Evolutionary conservation across 2,329 filamentous ascomycete genomes (phyloP), one percentile per base, ranked within the genome.

Genomic region (Penicillium sp.): DNA sequence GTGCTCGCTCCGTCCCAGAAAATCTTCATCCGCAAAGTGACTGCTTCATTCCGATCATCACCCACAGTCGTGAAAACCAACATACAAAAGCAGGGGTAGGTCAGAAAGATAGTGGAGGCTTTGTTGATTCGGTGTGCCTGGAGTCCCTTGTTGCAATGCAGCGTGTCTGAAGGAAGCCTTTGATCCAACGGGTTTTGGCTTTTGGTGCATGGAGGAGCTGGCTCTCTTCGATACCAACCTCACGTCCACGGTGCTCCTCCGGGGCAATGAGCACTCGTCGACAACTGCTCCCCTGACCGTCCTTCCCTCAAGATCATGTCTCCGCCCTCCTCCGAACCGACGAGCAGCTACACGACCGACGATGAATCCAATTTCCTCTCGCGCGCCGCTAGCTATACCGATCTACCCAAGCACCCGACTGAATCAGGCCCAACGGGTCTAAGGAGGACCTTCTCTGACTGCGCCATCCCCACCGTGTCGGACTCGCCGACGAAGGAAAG

Each of bases 311-410:
- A 42, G 53, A 64, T 47, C 50, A 65, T 65, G 63, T 56, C 62
- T 53, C 49, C 51, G 44, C 50, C 52, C 37, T 47, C 50, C 17
- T 34, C 48, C 32, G 53, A 57, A 27, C 39, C 32, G 6, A 35
- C 44, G 22, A 42, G 44, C 32, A 48, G 37, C 28, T 51, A 57
- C 39, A 41, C 39, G 16, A 49, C 42, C 30, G 54, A 56, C 44
- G 59, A 57, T 29, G 51, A 51, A 32, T 5, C 18, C 5, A 42
- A 44, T 33, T 36, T 55, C 26, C 48, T 79, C 18, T 69, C 71
- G 17, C 70, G 75, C 39, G 71, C 76, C 32, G 76, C 77, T 20
- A 80, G 76, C 51, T 79, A 75, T 58, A 75, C 72, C 31, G 70
- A 73, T 47, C 57, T 79, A n/a, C 68, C 72, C 3, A 60, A 54